Base-by-base conservation (phyloP, 306 rosid genomes). In the Ceratonia siliqua region DNA sequence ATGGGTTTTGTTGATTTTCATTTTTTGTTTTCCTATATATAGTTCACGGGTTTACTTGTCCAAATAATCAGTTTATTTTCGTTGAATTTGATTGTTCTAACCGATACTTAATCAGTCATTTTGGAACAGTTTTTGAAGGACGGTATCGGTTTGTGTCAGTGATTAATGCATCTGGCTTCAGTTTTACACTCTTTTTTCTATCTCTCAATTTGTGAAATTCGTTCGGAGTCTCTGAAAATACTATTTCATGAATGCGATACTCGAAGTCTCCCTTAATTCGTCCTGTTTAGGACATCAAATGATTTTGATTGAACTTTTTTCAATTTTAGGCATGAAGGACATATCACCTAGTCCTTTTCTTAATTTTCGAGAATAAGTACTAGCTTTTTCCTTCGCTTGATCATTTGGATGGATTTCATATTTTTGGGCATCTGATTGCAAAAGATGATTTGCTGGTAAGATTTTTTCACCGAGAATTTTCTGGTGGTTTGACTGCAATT, bases 391-490 rank as follows among this genome's bases (percentile, higher is more conserved):
- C 18, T n/a, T 58, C 30, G 52, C 43, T 65, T 67, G 55, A 48
- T 76, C 39, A 28, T 69, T 50, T 46, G 0, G 76, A 62, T 80
- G 54, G 36, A 43, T 43, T 49, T 7, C 25, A 41, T 78, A 32
- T 55, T 43, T 54, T 21, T 52, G 43, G 57, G 66, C 46, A 36
- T 58, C 66, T 46, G 17, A 68, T 49, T 36, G 55, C 6, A 32
- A 6, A 22, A 30, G 38, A 61, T 22, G 49, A 15, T 71, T 46
- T 62, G 48, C 73, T 20, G 22, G 21, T 8, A 35, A 54, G 55
- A 59, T 69, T 63, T 79, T 25, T 35, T 62, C 35, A 22, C 30
- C 33, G 8, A 59, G 59, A 76, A 25, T 58, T 30, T 42, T 56
- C 67, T 52, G 49, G 56, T 58, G 13, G 46, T 43, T 76, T 75